phyloP scores from a whole-genome alignment of 75 land plant genomes.

The Adiantum capillusveneris region DNA sequence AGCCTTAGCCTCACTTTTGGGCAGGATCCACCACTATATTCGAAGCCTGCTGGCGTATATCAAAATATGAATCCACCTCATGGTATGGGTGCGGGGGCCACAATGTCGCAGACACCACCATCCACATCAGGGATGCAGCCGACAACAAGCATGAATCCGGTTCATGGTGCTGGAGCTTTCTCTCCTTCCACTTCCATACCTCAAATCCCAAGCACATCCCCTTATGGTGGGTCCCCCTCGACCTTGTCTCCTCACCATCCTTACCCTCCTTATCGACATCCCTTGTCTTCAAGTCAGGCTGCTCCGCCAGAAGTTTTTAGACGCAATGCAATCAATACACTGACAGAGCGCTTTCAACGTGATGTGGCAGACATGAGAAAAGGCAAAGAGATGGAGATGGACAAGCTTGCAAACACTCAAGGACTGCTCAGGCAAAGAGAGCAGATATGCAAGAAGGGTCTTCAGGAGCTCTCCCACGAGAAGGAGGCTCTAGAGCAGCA shows the following conservation, averaged over 20 bases:
- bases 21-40: slow-evolving; percentile 44
- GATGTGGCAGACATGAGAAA: slow-evolving; percentile 3
- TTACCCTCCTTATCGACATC: neutral
- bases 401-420: slow-evolving; percentile 10
- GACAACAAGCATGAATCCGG: neutral
- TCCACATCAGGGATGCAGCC: neutral
- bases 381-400: neutral
- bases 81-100: neutral
- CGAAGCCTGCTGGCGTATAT: slow-evolving; percentile 15
- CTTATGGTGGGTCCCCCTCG: neutral
- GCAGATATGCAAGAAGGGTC: slow-evolving; percentile 16
- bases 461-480: slow-evolving; percentile 26
- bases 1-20: slow-evolving; percentile 38
- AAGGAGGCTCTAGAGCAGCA: slow-evolving; percentile 40
- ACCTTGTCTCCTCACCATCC: neutral
- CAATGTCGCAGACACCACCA: slow-evolving; percentile 4
- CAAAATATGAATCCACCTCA: neutral
- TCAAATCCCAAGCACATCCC: neutral
- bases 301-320: slow-evolving; percentile 21
- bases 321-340: slow-evolving; percentile 18
- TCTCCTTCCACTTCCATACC: neutral
- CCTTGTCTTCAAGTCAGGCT: slow-evolving; percentile 22
- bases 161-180: neutral
- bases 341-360: slow-evolving; percentile 6
- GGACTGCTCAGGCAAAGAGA: slow-evolving; percentile 21